Evolutionary conservation across 257 asterid genomes (phyloP).

Genomic region (Scutellaria baicalensis): DNA sequence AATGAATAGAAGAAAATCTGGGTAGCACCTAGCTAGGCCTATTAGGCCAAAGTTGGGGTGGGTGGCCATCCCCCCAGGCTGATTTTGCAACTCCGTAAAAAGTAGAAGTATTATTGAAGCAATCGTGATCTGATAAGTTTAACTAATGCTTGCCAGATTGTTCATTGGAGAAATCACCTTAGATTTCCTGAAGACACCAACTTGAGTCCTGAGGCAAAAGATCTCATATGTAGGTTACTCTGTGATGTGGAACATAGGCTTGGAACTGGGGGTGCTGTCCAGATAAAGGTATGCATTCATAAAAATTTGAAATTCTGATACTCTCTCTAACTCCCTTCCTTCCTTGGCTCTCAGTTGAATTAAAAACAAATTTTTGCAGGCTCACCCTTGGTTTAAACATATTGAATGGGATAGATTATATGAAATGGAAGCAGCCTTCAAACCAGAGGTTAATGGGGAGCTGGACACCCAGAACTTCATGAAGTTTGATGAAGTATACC

Average conservation of each 20-base stretch:
- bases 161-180: conserved; percentile 93
- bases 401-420: conserved; percentile 81
- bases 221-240: conserved; percentile 76
- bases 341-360: background rate
- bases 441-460: conserved; percentile 89
- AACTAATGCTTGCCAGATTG: conserved; percentile 57
- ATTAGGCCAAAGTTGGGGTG: no score
- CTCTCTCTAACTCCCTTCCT: background rate
- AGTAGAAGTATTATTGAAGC: background rate
- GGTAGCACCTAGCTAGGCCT: no score
- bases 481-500: conserved; percentile 87
- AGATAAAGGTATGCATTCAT: conserved; percentile 58
- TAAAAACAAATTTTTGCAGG: conserved; percentile 37
- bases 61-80: no score
- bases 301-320: background rate
- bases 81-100: background rate
- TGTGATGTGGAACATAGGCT: conserved; percentile 95
- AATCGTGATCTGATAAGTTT: conserved; percentile 9
- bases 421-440: conserved; percentile 97
- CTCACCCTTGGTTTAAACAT: conserved; percentile 90
- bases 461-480: conserved; percentile 93
- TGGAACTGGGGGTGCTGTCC: conserved; percentile 86
- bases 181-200: conserved; percentile 73
- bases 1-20: no score
- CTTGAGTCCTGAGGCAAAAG: conserved; percentile 77